Conservation (phyloP, 2,329 filamentous ascomycete genomes). For the Chaetomium sp. region DNA sequence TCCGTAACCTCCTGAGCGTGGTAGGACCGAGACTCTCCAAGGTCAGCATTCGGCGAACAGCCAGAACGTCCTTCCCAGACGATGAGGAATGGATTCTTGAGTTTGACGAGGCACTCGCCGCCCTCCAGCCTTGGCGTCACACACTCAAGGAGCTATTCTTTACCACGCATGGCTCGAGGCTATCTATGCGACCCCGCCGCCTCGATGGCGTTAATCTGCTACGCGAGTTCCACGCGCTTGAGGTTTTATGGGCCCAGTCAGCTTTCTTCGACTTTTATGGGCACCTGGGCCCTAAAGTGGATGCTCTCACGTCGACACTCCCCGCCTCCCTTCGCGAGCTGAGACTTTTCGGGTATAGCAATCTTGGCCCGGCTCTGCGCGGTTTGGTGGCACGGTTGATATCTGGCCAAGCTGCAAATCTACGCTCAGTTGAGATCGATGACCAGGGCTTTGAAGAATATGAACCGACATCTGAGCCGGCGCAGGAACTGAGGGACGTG, state of each 20-base stretch:
- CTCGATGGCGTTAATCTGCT: not conserved
- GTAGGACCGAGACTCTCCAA: conserved; percentile 11
- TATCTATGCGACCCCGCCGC: not conserved
- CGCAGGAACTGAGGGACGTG: not conserved
- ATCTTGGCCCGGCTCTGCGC: not conserved
- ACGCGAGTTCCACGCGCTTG: conserved; percentile 2
- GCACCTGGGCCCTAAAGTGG: not conserved
- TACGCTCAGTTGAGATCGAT: not conserved
- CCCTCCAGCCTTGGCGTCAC: conserved; percentile 3
- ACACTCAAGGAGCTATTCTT: conserved; percentile 10
- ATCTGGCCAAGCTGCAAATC: not conserved
- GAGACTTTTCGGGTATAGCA: not conserved
- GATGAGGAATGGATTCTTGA: not conserved
- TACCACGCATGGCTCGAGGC: not conserved
- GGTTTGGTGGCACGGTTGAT: not conserved
- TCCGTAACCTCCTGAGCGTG: conserved; percentile 8
- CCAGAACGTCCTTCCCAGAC: not conserved
- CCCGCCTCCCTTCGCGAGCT: not conserved
- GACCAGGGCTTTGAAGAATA: not conserved
- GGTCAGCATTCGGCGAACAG: not conserved
- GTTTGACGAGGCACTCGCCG: not conserved
- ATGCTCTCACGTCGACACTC: not conserved
- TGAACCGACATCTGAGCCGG: not conserved
- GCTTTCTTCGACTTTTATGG: conserved; percentile 6
- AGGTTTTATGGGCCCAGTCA: not conserved